Evolutionary conservation across 495 filamentous ascomycete genomes (phyloP), one percentile per base, ranked within the genome.

Genomic region (Penicillium ucsense): DNA sequence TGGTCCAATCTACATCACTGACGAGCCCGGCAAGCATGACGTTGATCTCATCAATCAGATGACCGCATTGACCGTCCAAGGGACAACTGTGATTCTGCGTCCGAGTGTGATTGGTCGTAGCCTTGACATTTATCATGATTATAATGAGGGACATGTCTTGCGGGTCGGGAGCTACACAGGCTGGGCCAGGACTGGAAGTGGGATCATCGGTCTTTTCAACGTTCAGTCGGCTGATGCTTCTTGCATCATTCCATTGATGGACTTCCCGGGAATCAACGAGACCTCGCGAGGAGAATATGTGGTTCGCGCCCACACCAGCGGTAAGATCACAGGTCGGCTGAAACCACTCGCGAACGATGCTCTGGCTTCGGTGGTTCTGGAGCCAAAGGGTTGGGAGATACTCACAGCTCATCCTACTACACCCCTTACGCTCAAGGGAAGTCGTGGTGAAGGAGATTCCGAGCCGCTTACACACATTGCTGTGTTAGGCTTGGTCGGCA

Each of bases 1-100:
- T 1, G 92, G 92, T 2, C 92, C 91, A 0, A 81, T 98, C 35
- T 95, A 90, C 50, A 86, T 98, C 56, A 97, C 92, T 3, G 92
- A 98, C 56, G 76, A 79, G 8, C 91, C 90, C 0, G 88, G 86
- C 4, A 66, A 85, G 42, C 89, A 97, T 61, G 73, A 94, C 53
- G 43, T 89, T 3, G 57, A 73, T 9, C 57, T 97, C 3, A 82
- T 98, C 36, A 61, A 72, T 28, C 81, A 92, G 57, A 90, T 98
- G 74, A 88, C 83, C 0, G 77, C 79, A 0, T 64, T 74, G 6
- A 90, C 84, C 0, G 66, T 79, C 1, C 70, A 78, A 35, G 86
- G 77, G 3, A 81, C 75, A 44, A 88, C 85, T 0, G 79, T 90
- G 3, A 85, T 88, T 20, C 78, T 95, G 32, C 78, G 89, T 0